phyloP scores from a whole-genome alignment of 805 yeast species.

The Nakazawaea sp. region DNA sequence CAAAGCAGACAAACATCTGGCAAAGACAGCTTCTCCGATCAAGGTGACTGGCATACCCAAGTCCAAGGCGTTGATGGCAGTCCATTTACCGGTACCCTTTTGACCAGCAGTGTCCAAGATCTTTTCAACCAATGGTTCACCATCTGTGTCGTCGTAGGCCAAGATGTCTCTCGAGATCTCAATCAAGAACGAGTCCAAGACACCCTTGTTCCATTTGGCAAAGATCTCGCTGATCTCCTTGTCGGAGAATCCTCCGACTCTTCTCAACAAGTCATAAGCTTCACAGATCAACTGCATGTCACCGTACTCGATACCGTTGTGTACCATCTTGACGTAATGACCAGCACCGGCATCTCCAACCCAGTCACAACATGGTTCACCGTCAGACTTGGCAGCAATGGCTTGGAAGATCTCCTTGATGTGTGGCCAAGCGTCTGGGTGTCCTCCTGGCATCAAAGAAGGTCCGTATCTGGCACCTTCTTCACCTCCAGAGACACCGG shows the following conservation, averaged over 20 bases:
- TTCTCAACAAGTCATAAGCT: constrained; percentile 93
- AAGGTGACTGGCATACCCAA: constrained; percentile 97
- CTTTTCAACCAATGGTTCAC: constrained; percentile 92
- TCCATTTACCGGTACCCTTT: constrained; percentile 99
- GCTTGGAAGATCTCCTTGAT: constrained; percentile 95
- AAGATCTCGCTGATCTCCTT: constrained; percentile 92
- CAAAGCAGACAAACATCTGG: constrained; percentile 92
- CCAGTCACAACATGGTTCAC: constrained; percentile 99
- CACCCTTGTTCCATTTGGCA: constrained; percentile 93
- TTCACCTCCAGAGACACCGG: constrained; percentile 99
- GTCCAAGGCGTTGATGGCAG: constrained; percentile 96
- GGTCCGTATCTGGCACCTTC: constrained; percentile 99
- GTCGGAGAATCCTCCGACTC: constrained; percentile 85
- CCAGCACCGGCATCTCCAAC: constrained; percentile 99
- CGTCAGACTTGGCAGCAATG: constrained; percentile 92
- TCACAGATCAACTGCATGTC: constrained; percentile 99
- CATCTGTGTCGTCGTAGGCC: constrained; percentile 83
- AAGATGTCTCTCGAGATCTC: constrained; percentile 96
- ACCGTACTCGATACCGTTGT: constrained; percentile 99
- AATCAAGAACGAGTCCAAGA: constrained; percentile 91
- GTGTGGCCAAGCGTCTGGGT: constrained; percentile 97
- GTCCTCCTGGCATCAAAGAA: constrained; percentile 99
- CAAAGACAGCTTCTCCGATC: constrained; percentile 97
- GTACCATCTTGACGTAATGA: constrained; percentile 99
- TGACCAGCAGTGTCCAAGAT: constrained; percentile 96